Conservation (phyloP, 202 grass and related monocot genomes). For the Zoysia matrella region DNA sequence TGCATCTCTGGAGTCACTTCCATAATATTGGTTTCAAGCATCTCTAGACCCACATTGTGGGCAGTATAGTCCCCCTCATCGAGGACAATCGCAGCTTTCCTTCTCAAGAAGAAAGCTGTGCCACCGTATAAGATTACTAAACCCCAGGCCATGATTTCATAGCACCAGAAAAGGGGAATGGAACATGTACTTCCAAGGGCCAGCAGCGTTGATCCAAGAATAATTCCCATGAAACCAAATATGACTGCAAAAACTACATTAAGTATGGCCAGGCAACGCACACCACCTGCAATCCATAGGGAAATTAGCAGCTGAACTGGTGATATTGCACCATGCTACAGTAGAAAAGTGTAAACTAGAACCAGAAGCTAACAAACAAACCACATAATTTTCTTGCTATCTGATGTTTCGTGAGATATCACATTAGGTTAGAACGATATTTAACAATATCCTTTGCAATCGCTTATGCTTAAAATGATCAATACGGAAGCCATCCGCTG, state of each 20-base stretch:
- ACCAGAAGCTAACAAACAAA: conserved; percentile 22
- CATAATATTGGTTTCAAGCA: conserved; percentile 58
- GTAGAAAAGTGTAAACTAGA: conserved; percentile 7
- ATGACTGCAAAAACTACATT: conserved; percentile 74
- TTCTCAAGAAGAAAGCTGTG: conserved; percentile 80
- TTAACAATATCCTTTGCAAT: background rate
- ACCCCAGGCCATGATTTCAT: conserved; percentile 93
- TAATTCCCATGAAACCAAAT: conserved; percentile 85
- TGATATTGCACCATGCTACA: background rate
- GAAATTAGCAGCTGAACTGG: conserved; percentile 16
- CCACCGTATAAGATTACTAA: conserved; percentile 81
- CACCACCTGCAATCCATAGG: conserved; percentile 67
- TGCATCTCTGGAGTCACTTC: conserved; percentile 79
- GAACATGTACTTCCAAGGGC: conserved; percentile 86
- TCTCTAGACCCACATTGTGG: conserved; percentile 80
- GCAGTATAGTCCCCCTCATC: conserved; percentile 67
- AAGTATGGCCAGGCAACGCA: conserved; percentile 82
- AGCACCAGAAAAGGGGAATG: conserved; percentile 94
- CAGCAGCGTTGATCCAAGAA: conserved; percentile 86
- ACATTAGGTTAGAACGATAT: conserved; percentile 11
- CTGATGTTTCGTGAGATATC: background rate
- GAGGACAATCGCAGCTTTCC: conserved; percentile 76
- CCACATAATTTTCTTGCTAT: conserved; percentile 15
- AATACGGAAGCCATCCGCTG: background rate
- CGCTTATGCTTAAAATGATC: background rate